Percentiles rank a stretch among this genome's conserved stretches.
Conservation (phyloP, 768 basidiomycete genomes). For the Mycena sanguinolenta region DNA sequence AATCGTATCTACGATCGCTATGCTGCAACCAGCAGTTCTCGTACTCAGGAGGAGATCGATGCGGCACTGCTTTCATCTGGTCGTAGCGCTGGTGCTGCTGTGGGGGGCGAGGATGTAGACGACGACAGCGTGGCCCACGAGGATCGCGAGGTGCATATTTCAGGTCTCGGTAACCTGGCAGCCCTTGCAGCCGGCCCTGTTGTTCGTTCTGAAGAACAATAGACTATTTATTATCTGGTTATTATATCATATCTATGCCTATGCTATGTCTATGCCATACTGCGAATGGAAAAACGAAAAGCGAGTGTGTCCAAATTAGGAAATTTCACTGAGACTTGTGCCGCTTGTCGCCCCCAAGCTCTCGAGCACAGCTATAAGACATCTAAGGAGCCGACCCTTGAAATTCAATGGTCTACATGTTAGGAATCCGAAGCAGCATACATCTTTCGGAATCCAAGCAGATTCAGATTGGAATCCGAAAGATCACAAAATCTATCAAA, state of each 20-base stretch:
- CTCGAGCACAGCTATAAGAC: neutral
- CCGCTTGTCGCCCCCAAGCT: neutral
- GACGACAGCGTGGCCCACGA: no score
- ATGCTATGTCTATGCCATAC: no score
- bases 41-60: conserved; percentile 1
- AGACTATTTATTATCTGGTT: neutral
- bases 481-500: no score
- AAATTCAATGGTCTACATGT: neutral
- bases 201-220: neutral
- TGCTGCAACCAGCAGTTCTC: neutral
- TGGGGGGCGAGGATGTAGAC: neutral
- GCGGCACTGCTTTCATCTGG: neutral
- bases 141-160: no score
- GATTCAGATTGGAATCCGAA: no score
- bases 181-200: neutral
- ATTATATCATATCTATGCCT: no score
- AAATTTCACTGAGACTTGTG: no score
- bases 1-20: neutral
- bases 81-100: neutral
- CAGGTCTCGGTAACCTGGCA: neutral
- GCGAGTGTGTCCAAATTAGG: no score
- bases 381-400: neutral
- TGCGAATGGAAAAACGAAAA: no score
- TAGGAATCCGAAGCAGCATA: neutral
- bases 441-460: neutral